A percentile compares a stretch with the other conserved stretches of the same genome.
These are phyloP conservation scores for Naegleria fowleri DNA, from an alignment of 208 protist genomes.

Conservation along the genomic window DNA sequence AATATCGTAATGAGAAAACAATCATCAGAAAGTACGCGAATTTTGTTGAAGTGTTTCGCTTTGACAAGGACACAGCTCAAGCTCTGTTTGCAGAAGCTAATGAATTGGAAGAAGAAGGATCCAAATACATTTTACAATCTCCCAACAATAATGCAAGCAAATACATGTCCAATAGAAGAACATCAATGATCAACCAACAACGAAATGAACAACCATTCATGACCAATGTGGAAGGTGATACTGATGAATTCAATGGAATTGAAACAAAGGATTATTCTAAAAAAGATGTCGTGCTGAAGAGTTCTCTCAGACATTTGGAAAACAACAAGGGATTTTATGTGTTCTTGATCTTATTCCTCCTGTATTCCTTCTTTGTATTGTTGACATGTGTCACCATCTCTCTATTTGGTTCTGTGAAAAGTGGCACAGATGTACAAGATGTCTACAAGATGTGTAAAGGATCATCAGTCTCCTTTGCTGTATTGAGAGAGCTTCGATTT, in stretches of 20 bases:
- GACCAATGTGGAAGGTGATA: not conserved
- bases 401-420: not conserved
- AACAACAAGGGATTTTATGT: not conserved
- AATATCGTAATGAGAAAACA: not conserved
- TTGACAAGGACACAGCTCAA: not conserved
- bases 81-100: not conserved
- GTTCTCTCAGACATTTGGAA: not conserved
- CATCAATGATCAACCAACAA: not conserved
- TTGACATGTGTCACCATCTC: not conserved
- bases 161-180: not conserved
- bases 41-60: not conserved
- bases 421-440: not conserved
- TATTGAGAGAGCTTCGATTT: not conserved
- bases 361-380: not conserved
- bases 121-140: not conserved
- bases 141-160: not conserved
- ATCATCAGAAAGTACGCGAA: not conserved
- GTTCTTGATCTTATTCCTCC: not conserved
- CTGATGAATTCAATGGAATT: not conserved
- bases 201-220: not conserved
- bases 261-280: not conserved
- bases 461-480: not conserved
- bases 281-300: not conserved
- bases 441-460: not conserved
- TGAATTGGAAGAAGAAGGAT: not conserved